phyloP scores from a whole-genome alignment of 2,329 filamentous ascomycete genomes.

The Xylaria hypoxylon region DNA sequence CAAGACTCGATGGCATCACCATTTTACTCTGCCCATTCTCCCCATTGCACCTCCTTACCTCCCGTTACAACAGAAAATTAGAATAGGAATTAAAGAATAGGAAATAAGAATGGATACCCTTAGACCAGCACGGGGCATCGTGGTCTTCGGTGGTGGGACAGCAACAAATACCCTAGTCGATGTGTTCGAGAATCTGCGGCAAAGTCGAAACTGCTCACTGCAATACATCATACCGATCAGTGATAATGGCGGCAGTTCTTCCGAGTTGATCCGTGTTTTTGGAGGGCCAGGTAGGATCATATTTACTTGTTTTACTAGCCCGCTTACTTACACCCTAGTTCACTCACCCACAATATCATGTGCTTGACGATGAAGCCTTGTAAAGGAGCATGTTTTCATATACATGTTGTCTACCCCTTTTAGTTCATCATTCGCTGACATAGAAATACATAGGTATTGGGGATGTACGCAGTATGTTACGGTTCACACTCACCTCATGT shows the following conservation, averaged over 20 bases:
- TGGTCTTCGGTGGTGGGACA: constrained; percentile 91
- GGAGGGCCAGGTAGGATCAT: constrained; percentile 79
- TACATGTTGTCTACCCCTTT: neutral
- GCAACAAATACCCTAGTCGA: constrained; percentile 96
- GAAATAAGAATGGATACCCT: constrained; percentile 40
- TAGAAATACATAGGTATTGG: constrained; percentile 47
- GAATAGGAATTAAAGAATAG: neutral
- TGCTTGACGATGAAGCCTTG: neutral
- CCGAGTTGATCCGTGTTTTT: constrained; percentile 92
- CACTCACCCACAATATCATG: neutral
- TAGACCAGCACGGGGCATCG: constrained; percentile 65
- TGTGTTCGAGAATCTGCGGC: constrained; percentile 77
- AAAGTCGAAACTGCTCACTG: constrained; percentile 74
- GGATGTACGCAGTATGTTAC: constrained; percentile 50
- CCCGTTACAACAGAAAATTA: neutral
- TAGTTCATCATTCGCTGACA: neutral
- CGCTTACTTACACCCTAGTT: neutral
- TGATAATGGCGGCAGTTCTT: constrained; percentile 94
- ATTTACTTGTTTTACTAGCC: neutral
- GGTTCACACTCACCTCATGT: neutral
- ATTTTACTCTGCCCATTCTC: neutral
- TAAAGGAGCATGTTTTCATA: neutral
- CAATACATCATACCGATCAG: constrained; percentile 95
- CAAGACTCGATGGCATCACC: too few relatives aligned
- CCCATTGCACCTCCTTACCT: neutral